Evolutionary conservation across 2,329 filamentous ascomycete genomes (phyloP).

Genomic region (Didymella sp.): DNA sequence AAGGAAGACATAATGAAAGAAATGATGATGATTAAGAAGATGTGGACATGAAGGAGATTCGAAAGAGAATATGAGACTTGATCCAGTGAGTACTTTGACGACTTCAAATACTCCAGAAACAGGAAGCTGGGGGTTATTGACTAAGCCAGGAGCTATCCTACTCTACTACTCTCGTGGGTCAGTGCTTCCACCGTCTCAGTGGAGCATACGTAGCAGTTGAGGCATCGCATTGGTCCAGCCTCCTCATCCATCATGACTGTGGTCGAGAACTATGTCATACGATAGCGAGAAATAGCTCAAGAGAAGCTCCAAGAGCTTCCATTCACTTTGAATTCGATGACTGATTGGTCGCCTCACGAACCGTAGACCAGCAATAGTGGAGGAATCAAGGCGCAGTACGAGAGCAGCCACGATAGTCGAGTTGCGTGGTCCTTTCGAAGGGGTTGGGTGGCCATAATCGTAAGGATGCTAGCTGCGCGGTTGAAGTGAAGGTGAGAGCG

Average conservation of each 20-base stretch:
- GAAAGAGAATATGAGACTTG: neutral
- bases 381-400: neutral
- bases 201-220: neutral
- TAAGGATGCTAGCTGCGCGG: neutral
- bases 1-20: neutral
- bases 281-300: neutral
- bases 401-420: neutral
- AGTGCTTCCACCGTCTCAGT: neutral
- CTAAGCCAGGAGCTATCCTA: neutral
- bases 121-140: constrained; percentile 8
- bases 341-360: neutral
- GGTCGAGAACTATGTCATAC: neutral
- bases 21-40: neutral
- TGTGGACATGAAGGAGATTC: neutral
- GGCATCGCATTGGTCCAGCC: constrained; percentile 9
- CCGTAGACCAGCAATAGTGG: neutral
- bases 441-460: neutral
- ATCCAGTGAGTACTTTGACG: neutral
- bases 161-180: neutral
- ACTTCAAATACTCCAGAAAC: neutral
- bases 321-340: neutral
- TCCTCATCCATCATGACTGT: neutral
- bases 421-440: neutral
- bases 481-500: neutral
- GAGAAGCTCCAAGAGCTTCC: neutral